Evolutionary conservation across 176 grass and related monocot genomes (phyloP).

Genomic region (Secale cereale): DNA sequence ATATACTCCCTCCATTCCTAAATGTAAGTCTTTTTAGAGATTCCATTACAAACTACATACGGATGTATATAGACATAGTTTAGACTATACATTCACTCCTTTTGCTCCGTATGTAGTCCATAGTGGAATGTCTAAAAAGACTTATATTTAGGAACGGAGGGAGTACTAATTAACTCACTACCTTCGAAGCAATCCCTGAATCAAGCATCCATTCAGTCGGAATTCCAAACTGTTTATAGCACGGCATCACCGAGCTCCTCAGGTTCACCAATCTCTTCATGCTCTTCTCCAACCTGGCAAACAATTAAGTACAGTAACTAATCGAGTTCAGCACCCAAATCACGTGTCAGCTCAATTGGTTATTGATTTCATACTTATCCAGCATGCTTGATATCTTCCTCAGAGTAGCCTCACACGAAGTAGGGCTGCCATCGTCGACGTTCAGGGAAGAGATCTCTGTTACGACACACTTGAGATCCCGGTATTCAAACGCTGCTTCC

Average conservation of each 20-base stretch:
- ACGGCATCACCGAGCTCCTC: constrained; percentile 45
- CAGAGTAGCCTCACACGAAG: constrained; percentile 36
- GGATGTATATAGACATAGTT: no score
- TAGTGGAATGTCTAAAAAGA: no score
- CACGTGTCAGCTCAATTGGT: not conserved
- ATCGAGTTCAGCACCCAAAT: not conserved
- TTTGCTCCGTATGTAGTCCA: no score
- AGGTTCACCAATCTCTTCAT: constrained; percentile 60
- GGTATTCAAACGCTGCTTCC: constrained; percentile 56
- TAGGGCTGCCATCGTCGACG: not conserved
- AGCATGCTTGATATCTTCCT: constrained; percentile 45
- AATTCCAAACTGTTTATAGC: constrained; percentile 77
- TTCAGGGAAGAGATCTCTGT: constrained; percentile 29
- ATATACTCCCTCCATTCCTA: no score
- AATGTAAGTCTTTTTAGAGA: no score
- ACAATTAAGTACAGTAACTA: not conserved
- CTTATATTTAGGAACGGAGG: no score
- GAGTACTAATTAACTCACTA: not conserved
- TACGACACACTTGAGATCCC: constrained; percentile 34
- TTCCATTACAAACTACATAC: no score
- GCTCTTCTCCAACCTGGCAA: constrained; percentile 76
- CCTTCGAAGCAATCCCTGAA: constrained; percentile 74
- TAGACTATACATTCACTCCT: no score
- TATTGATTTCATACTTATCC: constrained; percentile 35
- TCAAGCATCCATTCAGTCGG: constrained; percentile 96